Base-by-base conservation (phyloP, 805 yeast genomes). In the Cyberlindnera galapagoensis region DNA sequence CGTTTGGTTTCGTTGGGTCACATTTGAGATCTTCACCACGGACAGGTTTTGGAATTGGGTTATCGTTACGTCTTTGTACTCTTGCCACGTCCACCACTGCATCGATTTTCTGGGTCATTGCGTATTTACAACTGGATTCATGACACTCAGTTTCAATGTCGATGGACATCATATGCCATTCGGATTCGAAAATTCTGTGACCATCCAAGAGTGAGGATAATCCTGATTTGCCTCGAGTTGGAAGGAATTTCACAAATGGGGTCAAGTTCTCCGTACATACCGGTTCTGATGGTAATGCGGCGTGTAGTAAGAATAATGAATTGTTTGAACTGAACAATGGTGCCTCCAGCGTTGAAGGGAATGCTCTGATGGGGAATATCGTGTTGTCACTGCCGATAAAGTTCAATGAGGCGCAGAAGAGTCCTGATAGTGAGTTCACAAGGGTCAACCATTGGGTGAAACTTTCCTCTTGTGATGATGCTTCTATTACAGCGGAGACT, bases 181-280 rank as follows among this genome's bases (percentile, higher is more conserved):
- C 76, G 0, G 96, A 77, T 50, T 87, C 95, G 56, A 87, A 92
- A 7, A 86, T 71, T 49, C 79, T 79, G 54, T 86, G 95, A 13
- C 98, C 97, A 47, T 87, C 94, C 16, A 92, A 63, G 25, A 90
- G 63, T 0, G 94, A 72, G 0, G 95, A 73, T 24, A 92, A 63
- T 3, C 98, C 98, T 0, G 94, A 77, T 53, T 79, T 81, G 3
- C 96, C 97, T 51, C 85, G 80, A 9, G 97, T 83, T 4, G 98
- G 97, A 18, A 92, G 66, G 39, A 92, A 63, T 52, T 87, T 88
- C 40, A 92, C 57, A 46, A 90, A 86, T 0, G 98, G 97, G 0
- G 98, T 90, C 51, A 92, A 67, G 59, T 92, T 92, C 56, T 92
- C 98, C 0, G 98, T 92, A 58, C 98, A 92, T 12, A 92, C 78